A percentile compares a stretch with the other conserved stretches of the same genome.
These are phyloP conservation scores for Fraxinus xanthoxyloides DNA, from an alignment of 305 asterid genomes.

Conservation along the genomic window DNA sequence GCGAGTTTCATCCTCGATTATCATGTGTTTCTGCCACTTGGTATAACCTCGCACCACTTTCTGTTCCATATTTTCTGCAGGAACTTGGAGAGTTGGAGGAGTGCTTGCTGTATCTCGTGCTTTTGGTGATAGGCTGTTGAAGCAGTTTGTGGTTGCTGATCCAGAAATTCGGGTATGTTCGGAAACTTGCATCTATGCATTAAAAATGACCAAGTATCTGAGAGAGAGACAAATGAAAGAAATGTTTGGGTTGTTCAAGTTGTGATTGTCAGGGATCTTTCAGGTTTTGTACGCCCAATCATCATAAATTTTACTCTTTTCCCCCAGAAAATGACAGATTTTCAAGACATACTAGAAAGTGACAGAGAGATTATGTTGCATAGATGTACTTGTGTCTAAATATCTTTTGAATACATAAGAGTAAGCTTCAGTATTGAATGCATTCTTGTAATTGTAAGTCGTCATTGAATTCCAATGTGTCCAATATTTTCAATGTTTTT, in stretches of 20 bases:
- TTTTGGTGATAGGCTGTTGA: slow-evolving; percentile 72
- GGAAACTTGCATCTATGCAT: neutral
- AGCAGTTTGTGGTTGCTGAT: slow-evolving; percentile 82
- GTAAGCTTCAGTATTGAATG: neutral
- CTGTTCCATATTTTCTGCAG: slow-evolving; percentile 26
- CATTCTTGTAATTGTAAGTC: neutral
- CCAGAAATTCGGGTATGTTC: slow-evolving; percentile 67
- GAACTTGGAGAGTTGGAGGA: slow-evolving; percentile 92
- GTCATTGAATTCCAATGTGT: neutral
- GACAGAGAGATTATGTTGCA: neutral
- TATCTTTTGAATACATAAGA: neutral
- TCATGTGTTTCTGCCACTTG: neutral
- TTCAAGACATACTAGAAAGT: neutral
- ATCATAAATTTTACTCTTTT: neutral
- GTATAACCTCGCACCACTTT: neutral
- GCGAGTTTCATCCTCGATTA: neutral
- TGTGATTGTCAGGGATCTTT: neutral
- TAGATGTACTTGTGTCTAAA: neutral
- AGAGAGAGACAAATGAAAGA: neutral
- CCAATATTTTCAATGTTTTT: neutral
- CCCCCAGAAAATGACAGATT: neutral
- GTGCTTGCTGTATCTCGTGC: slow-evolving; percentile 89
- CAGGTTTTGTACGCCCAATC: neutral
- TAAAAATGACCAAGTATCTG: neutral
- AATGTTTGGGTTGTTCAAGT: neutral